A percentile compares a stretch with the other conserved stretches of the same genome.
These are phyloP conservation scores for Citrus sp. DNA, from an alignment of 345 rosid genomes.

Conservation along the genomic window DNA sequence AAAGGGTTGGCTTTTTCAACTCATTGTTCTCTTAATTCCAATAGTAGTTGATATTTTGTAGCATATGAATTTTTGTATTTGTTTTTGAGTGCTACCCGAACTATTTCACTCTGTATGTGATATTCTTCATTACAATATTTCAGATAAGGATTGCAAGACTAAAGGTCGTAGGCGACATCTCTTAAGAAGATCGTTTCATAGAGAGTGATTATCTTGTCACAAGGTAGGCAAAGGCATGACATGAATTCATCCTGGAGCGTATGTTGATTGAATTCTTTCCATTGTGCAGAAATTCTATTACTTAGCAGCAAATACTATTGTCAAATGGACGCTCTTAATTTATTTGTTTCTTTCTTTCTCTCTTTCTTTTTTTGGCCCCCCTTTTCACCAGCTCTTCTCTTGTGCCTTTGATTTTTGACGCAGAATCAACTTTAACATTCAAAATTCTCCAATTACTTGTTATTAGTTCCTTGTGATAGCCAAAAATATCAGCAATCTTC, in stretches of 20 bases:
- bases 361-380: too few relatives aligned
- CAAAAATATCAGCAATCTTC: too few relatives aligned
- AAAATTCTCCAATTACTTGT: neutral
- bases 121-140: neutral
- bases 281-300: neutral
- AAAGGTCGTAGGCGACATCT: conserved; percentile 15
- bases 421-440: neutral
- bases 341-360: too few relatives aligned
- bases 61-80: neutral
- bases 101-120: neutral
- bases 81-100: neutral
- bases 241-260: neutral
- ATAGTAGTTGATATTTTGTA: neutral
- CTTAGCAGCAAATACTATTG: too few relatives aligned
- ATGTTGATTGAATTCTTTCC: neutral
- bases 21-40: neutral
- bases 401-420: neutral
- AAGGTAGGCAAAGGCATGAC: conserved; percentile 6
- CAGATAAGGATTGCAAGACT: conserved; percentile 31
- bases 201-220: conserved; percentile 19
- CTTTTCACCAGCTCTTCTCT: neutral
- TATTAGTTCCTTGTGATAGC: neutral
- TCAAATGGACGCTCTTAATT: too few relatives aligned
- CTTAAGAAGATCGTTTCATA: conserved; percentile 30
- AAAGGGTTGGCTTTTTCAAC: conserved; percentile 39